Evolutionary conservation across 495 filamentous ascomycete species (phyloP), one percentile per base, ranked within the genome.

Genomic region (Geoglossum glabrum): DNA sequence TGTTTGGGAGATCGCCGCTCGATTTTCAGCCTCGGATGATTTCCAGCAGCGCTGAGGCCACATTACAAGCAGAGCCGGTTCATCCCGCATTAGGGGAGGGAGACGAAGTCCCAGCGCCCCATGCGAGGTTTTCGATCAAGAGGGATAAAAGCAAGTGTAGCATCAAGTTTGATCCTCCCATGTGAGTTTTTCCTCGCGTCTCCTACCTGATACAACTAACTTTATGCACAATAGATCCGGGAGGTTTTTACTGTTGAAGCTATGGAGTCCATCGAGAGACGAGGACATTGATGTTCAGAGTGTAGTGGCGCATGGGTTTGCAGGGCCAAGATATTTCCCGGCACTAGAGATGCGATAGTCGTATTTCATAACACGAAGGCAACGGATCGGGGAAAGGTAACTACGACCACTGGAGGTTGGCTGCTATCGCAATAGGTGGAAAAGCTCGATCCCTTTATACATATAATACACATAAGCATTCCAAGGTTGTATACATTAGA

Each of bases 241-340:
- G 13, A 75, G 83, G 40, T 90, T 79, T 66, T 82, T 95, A 57
- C 65, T 94, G 43, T 72, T 95, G 60, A 93, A 93, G 72, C 76
- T 93, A 63, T 95, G 86, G 86, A 87, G 77, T 67, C 83, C 87
- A 8, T 72, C 73, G 47, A 74, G 74, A 21, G 71, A 73, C 45
- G 74, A 74, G 51, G 93, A 92, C 62, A 90, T 95, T 59, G 84
- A 95, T 67, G 87, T 95, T 40, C 81, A 94, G 68, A 85, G 80
- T 34, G 78, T 94, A 28, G 74, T 86, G 61, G 81, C 78, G 1
- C 80, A 85, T 63, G 89, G 89, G 0, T 95, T 81, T 70, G 84
- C 86, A 0, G 88, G 89, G 33, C 83, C 85, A 30, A 76, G 87
- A 57, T 92, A 79, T 67, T 87, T 90, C 66, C 86, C 86, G 15